These are phyloP conservation scores for Curvularia hawaiiensis DNA, from an alignment of 2,329 filamentous ascomycete genomes.

Conservation along the genomic window DNA sequence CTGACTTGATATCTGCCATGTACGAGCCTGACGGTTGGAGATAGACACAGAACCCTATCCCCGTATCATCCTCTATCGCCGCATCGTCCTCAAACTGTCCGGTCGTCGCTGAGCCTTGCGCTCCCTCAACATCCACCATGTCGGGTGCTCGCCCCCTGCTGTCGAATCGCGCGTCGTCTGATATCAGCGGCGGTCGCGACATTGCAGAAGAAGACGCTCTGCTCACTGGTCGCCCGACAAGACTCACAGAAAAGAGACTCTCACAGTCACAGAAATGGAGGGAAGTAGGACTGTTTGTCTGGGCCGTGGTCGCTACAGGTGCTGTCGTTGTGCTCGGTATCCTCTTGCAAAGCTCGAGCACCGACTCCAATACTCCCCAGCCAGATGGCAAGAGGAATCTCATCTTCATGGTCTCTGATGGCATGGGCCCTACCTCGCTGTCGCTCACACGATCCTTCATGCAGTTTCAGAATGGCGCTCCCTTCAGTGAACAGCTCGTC, in stretches of 20 bases:
- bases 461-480: constrained; percentile 76
- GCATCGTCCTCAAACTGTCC: constrained; percentile 8
- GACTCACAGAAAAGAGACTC: constrained; percentile 26
- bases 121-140: constrained; percentile 33
- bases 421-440: constrained; percentile 94
- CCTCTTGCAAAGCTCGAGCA: constrained; percentile 69
- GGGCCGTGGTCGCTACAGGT: constrained; percentile 81
- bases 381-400: constrained; percentile 80
- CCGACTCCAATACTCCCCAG: constrained; percentile 35
- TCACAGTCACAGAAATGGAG: constrained; percentile 64
- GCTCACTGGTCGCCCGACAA: constrained; percentile 59
- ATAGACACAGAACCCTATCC: constrained; percentile 1
- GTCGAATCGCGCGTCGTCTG: constrained; percentile 60
- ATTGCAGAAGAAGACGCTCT: constrained; percentile 68
- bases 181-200: constrained; percentile 60
- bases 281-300: constrained; percentile 77
- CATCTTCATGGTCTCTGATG: constrained; percentile 98
- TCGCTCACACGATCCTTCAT: constrained; percentile 85
- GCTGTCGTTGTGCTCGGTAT: constrained; percentile 80
- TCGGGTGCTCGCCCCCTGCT: constrained; percentile 59
- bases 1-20: neutral
- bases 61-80: constrained; percentile 16
- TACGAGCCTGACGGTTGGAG: constrained; percentile 9
- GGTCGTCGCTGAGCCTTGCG: neutral
- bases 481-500: constrained; percentile 73